Base-by-base conservation (phyloP, 441 rosid species). In the Pelargonium australe region DNA sequence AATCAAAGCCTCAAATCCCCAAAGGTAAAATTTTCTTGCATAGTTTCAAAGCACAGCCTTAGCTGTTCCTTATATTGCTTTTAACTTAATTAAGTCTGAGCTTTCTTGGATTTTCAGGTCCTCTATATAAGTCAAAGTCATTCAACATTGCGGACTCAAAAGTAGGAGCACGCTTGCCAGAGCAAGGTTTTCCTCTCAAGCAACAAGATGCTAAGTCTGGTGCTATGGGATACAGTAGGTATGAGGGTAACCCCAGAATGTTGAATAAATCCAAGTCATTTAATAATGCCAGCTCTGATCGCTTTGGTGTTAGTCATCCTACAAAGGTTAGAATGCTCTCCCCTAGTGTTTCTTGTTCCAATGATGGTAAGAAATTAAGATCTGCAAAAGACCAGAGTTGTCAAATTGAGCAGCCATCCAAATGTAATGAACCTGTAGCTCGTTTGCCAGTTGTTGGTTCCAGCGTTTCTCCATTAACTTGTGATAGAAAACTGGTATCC, bases 91-190 rank as follows among this genome's bases (percentile, higher is more conserved):
- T 19, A 43, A 49, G 51, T 68, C 28, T 19, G 65, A 8, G 41
- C 12, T 60, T 57, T 68, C 40, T 49, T 58, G 67, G 40, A 43
- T 74, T 43, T 69, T 9, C 75, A 75, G 78, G 72, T 71, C 65
- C 61, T 44, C 69, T 73, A 34, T 65, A 17, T 1, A 72, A 72
- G 67, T 76, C 82, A 7, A 73, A 73, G 37, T 73, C 80, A 45
- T 76, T 79, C 61, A 65, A 70, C 12, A 57, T 9, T 19, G 13
- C 7, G 23, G 67, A 45, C 23, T 19, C 44, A 25, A 68, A 53
- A 65, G 67, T 65, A 19, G 47, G 69, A 53, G 69, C 20, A 60
- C 65, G 25, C 31, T 71, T 1, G 49, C 60, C 60, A 9, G 67
- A 66, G 62, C 61, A 71, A 65, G 69, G 64, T 25, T 37, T 41